Conservation (phyloP, 768 basidiomycete genomes). For the Gelatoporia subvermispora region DNA sequence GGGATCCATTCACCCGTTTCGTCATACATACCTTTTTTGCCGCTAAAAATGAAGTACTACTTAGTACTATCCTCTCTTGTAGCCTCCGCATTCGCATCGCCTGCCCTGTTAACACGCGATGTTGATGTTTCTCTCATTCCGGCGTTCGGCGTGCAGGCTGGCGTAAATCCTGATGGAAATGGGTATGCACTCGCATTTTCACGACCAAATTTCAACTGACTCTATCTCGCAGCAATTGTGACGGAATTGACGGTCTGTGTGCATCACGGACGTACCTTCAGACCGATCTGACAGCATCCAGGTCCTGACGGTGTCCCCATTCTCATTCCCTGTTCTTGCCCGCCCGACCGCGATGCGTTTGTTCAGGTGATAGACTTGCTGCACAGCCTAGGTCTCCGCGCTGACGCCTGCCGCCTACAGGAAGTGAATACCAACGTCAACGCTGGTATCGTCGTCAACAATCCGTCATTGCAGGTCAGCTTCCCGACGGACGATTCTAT, state of each 20-base stretch:
- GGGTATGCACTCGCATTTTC: conserved; percentile 9
- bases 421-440: conserved; percentile 41
- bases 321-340: conserved; percentile 34
- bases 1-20: conserved; percentile 4
- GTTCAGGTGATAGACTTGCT: conserved; percentile 1
- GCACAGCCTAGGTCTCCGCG: too few relatives aligned
- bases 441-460: conserved; percentile 60
- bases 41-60: conserved; percentile 20
- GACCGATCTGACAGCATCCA: too few relatives aligned
- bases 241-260: conserved; percentile 13
- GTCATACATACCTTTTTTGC: conserved; percentile 2
- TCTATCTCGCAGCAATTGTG: conserved; percentile 22
- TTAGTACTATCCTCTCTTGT: conserved; percentile 24
- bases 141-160: conserved; percentile 24
- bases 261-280: not conserved
- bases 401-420: not conserved
- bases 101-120: conserved; percentile 38
- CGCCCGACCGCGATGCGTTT: conserved; percentile 23
- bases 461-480: conserved; percentile 49
- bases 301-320: conserved; percentile 4
- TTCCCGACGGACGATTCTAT: conserved; percentile 61
- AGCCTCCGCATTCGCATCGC: conserved; percentile 32
- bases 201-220: not conserved
- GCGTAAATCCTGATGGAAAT: conserved; percentile 28
- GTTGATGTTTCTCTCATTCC: conserved; percentile 35